Percentiles rank a stretch among this genome's conserved stretches.
Conservation (phyloP, 2,329 filamentous ascomycete species). For the Lecanosticta acicola region DNA sequence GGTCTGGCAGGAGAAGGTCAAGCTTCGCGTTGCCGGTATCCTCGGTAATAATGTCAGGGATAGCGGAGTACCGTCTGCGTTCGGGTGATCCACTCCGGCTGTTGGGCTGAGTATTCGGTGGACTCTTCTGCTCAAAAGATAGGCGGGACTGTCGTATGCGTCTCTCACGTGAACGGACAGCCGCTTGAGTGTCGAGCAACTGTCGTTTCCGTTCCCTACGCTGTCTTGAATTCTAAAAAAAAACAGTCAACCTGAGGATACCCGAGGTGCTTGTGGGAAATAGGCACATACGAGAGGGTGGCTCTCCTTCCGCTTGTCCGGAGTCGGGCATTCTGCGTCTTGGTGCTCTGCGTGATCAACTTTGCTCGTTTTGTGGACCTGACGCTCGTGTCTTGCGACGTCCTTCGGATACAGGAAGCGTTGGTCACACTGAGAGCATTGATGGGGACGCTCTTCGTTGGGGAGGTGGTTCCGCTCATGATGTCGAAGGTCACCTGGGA, state of each 20-base stretch:
- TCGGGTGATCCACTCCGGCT: background rate
- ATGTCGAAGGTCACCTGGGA: constrained; percentile 5
- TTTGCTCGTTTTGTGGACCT: background rate
- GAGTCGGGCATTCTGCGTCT: no score
- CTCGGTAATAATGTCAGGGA: constrained; percentile 1
- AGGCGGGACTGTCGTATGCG: background rate
- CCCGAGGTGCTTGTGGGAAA: background rate
- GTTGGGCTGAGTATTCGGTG: background rate
- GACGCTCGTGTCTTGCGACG: constrained; percentile 3
- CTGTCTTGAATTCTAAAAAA: background rate
- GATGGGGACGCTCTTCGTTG: constrained; percentile 4
- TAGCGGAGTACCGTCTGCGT: background rate
- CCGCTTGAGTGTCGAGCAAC: background rate
- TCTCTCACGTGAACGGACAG: background rate
- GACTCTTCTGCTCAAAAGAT: background rate
- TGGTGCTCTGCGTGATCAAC: background rate
- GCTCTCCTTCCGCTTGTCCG: background rate
- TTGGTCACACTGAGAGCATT: constrained; percentile 2
- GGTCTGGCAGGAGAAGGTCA: background rate
- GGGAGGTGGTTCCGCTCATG: constrained; percentile 6
- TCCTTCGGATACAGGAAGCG: constrained; percentile 8
- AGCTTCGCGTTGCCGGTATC: background rate
- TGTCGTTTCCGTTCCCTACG: background rate
- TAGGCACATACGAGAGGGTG: background rate
- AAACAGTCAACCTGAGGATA: background rate